Conservation (phyloP, 2,329 filamentous ascomycete genomes). For the Cercospora citrullina region DNA sequence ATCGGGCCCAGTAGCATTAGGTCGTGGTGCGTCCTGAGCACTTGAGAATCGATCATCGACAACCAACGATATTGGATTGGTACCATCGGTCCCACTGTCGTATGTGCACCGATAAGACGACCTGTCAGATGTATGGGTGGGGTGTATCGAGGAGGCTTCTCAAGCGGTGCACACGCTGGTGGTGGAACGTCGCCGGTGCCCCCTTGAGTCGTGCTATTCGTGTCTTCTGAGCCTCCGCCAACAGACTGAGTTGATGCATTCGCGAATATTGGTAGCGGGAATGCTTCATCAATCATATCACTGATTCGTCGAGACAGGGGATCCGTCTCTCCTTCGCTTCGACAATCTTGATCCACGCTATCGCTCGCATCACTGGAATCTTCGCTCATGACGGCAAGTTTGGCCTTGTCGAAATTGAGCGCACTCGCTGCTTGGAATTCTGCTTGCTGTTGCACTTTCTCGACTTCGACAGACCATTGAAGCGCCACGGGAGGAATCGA, state of each 20-base stretch:
- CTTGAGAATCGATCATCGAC: slow-evolving; percentile 4
- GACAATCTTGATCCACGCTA: neutral
- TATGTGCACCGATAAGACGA: neutral
- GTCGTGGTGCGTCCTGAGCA: neutral
- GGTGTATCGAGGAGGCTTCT: neutral
- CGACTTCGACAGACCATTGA: neutral
- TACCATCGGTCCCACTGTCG: neutral
- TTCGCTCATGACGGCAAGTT: neutral
- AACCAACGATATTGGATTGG: neutral
- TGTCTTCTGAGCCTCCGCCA: neutral
- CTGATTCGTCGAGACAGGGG: neutral
- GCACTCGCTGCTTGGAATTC: neutral
- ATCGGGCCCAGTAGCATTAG: neutral
- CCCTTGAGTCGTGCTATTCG: neutral
- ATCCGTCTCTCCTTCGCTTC: neutral
- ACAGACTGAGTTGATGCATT: neutral
- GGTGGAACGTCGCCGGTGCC: neutral
- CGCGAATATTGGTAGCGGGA: neutral
- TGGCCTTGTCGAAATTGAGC: neutral
- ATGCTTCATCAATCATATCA: slow-evolving; percentile 10
- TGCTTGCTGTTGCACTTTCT: neutral
- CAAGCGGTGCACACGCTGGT: neutral
- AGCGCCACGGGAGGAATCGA: neutral
- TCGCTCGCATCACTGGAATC: neutral
- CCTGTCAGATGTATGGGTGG: neutral